Percentiles rank a stretch among this genome's conserved stretches.
phyloP scores from a whole-genome alignment of 257 asterid genomes.

The Solanum peruvianum region DNA sequence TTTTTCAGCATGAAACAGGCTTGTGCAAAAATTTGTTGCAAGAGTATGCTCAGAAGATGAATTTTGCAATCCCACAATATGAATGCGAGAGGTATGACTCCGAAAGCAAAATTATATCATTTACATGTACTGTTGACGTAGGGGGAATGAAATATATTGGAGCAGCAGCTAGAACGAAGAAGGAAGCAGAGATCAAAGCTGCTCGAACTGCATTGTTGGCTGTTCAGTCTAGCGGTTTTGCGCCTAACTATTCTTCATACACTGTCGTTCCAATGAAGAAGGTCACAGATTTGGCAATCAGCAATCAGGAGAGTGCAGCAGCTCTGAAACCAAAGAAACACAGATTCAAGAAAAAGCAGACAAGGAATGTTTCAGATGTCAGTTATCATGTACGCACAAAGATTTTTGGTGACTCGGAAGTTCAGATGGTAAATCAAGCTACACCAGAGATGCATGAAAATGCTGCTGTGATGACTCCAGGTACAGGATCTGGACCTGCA shows the following conservation, averaged over 20 bases:
- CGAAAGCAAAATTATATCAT: constrained; percentile 23
- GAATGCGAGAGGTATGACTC: constrained; percentile 40
- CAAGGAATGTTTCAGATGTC: constrained; percentile 10
- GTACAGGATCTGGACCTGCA: constrained; percentile 2
- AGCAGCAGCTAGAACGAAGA: constrained; percentile 69
- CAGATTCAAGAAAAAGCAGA: constrained; percentile 42
- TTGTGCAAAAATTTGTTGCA: constrained; percentile 87
- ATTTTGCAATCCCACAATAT: constrained; percentile 66
- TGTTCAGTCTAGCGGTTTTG: constrained; percentile 44
- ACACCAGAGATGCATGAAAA: neutral
- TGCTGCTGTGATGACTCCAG: neutral
- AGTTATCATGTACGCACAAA: constrained; percentile 2
- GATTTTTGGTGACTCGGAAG: constrained; percentile 2
- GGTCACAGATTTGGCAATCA: constrained; percentile 34
- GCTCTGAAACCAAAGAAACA: constrained; percentile 54
- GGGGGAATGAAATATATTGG: constrained; percentile 80
- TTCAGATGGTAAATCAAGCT: constrained; percentile 5
- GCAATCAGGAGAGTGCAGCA: constrained; percentile 41
- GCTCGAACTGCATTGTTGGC: constrained; percentile 93
- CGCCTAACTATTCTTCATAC: constrained; percentile 27
- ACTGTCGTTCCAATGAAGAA: constrained; percentile 71
- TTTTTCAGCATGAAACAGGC: constrained; percentile 90
- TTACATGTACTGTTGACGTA: constrained; percentile 56
- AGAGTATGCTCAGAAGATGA: constrained; percentile 96
- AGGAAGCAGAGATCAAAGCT: constrained; percentile 91